Evolutionary conservation across 148 eudicot genomes (phyloP).

Genomic region (Rhododendron henanense): DNA sequence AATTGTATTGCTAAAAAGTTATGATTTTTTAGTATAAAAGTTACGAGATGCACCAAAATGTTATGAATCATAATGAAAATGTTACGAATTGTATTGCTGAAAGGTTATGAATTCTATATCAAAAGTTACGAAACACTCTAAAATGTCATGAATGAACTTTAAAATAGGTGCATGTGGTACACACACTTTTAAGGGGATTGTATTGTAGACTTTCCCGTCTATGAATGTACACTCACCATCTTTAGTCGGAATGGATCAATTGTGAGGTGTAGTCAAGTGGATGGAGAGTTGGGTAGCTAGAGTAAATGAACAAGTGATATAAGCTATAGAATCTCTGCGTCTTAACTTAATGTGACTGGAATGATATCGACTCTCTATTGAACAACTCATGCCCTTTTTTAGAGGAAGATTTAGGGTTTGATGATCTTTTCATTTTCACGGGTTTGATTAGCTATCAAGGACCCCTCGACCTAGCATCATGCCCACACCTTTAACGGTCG

Average conservation of each 20-base stretch:
- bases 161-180: no score
- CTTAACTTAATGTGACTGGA: background rate
- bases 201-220: background rate
- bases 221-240: background rate
- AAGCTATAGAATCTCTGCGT: background rate
- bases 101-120: no score
- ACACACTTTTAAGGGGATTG: no score
- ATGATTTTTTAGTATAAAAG: no score
- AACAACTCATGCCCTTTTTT: background rate
- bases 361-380: background rate
- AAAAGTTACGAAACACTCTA: no score
- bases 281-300: background rate
- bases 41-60: no score
- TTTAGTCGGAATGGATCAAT: background rate
- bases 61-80: no score
- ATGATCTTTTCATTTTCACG: background rate
- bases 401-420: background rate
- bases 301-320: background rate
- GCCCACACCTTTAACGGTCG: background rate
- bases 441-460: background rate
- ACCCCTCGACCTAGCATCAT: background rate
- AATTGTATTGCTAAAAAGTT: no score
- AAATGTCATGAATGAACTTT: no score
- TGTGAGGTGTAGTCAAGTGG: background rate
- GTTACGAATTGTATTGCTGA: no score